Base-by-base conservation (phyloP, 2,329 filamentous ascomycete species). In the Xylariomycetidae sp. region DNA sequence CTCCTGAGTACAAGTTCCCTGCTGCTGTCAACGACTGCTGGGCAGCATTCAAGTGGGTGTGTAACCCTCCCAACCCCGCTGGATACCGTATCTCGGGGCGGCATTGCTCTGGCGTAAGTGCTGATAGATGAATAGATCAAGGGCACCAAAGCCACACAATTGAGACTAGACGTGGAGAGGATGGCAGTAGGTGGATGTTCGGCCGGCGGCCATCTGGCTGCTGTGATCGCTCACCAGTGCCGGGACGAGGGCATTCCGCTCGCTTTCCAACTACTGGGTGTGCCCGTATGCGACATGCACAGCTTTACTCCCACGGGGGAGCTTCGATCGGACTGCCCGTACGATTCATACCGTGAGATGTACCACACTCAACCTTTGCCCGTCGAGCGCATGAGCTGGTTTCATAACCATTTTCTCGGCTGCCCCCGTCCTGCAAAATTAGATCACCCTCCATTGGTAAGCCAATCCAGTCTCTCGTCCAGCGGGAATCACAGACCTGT, bases 331-430 rank as follows among this genome's bases (percentile, higher is more conserved):
- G 59, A 65, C 6, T 60, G 60, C 15, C 64, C 63, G 10, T 62
- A 58, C 43, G 37, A 52, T 4, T 65, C 61, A 5, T 61, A 67
- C 54, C 51, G 43, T 19, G 55, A 62, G 32, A 65, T 64, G 46
- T 58, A 64, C 32, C 54, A 56, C 34, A 61, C 63, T 4, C 60
- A 64, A 8, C 64, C 60, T 4, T 52, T 68, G 26, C 65, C 66
- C 44, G 69, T 61, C 60, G 55, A 43, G 6, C 57, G 64, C 2
- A 44, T 69, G 18, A 52, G 54, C 5, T 68, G 59, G 56, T 67
- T 67, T 40, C 20, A 32, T n/a, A n/a, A n/a, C n/a, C n/a, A n/a
- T n/a, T n/a, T n/a, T n/a, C n/a, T n/a, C n/a, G n/a, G n/a, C n/a
- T n/a, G n/a, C n/a, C n/a, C n/a, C n/a, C n/a, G n/a, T n/a, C n/a